Base-by-base conservation (phyloP, 2,329 filamentous ascomycete species). In the Fusarium begoniae region DNA sequence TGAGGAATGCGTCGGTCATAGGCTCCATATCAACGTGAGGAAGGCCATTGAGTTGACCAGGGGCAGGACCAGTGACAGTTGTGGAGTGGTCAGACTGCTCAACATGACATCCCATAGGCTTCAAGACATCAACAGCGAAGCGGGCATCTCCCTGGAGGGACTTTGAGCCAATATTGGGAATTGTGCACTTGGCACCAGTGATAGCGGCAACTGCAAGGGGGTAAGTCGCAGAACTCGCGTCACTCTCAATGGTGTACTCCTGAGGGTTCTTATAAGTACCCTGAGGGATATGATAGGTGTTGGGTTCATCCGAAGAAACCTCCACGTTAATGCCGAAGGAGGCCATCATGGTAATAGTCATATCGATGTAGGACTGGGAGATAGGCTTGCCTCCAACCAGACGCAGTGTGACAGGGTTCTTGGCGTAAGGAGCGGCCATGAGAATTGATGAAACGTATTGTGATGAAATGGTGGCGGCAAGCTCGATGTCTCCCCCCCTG, bases 1-100 rank as follows among this genome's bases (percentile, higher is more conserved):
- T 98, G 59, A 99, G 87, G 87, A 99, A 99, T 55, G 96, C 96
- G 83, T 99, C 96, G 0, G 96, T 99, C 96, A 99, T 99, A 3
- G 96, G 93, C 82, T 98, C 96, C 96, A 99, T 99, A 79, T 99
- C 95, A 35, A 99, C 91, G 67, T 96, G 92, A 24, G 91, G 85
- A 18, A 99, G 85, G 2, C 94, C 92, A 76, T 91, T 91, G 44
- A 99, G 85, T 22, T 88, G 84, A 17, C 96, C 96, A 63, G 87
- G 83, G 6, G 89, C 83, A n/a, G 96, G 96, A 3, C 96, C 96
- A 14, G 93, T 97, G 14, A 99, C 96, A 0, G 95, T 98, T 3
- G 96, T 99, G 3, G 95, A 97, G 24, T 88, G 91, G 61, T 90
- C 90, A 1, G 93, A 94, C 83, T 99, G 96, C 75, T 94, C 88